These are phyloP conservation scores for Daldinia childiae DNA, from an alignment of 495 filamentous ascomycete genomes.

Conservation along the genomic window DNA sequence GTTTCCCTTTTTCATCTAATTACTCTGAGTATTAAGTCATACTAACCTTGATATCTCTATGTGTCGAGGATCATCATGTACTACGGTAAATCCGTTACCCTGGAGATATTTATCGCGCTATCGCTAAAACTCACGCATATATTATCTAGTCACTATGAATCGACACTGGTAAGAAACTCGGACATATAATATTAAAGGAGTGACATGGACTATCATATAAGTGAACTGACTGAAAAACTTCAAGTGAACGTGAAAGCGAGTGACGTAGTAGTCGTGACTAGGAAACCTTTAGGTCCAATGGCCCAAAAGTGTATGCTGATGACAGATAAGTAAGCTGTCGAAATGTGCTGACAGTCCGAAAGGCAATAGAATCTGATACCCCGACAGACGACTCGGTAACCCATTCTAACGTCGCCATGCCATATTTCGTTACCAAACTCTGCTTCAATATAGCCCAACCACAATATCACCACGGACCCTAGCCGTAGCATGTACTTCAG, in stretches of 20 bases:
- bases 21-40: too few relatives aligned
- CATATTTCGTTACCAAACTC: slow-evolving; percentile 7
- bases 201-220: neutral
- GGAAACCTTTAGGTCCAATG: slow-evolving; percentile 14
- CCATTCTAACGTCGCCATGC: slow-evolving; percentile 23
- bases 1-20: too few relatives aligned
- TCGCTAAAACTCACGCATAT: too few relatives aligned
- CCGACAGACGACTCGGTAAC: slow-evolving; percentile 17
- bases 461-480: slow-evolving; percentile 42
- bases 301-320: slow-evolving; percentile 25
- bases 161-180: too few relatives aligned
- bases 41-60: too few relatives aligned
- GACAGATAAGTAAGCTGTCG: slow-evolving; percentile 10
- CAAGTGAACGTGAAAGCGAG: slow-evolving; percentile 34
- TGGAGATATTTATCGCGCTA: too few relatives aligned
- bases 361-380: slow-evolving; percentile 7
- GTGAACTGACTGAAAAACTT: neutral
- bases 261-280: slow-evolving; percentile 28
- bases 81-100: too few relatives aligned
- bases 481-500: slow-evolving; percentile 39
- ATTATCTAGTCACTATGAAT: too few relatives aligned
- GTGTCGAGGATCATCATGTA: too few relatives aligned
- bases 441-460: slow-evolving; percentile 40
- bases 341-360: slow-evolving; percentile 13
- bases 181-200: too few relatives aligned